Evolutionary conservation across 345 rosid genomes (phyloP), one percentile per base, ranked within the genome.

Genomic region (Rhizophora apiculata): DNA sequence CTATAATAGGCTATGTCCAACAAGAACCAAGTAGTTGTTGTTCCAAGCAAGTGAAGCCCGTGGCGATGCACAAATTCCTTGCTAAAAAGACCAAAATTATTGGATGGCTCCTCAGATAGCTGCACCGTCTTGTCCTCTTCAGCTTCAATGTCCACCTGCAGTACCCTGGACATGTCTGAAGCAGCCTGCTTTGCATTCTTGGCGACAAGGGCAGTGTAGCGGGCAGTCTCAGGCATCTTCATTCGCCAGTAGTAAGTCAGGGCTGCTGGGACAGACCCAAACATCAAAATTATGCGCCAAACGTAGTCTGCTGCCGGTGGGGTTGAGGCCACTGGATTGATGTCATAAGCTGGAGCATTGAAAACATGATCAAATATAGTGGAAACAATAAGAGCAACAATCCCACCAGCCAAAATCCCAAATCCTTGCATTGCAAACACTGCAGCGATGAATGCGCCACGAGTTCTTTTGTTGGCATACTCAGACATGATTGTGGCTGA

Each of bases 221-320:
- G 75, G 19, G 74, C 74, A 22, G 74, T 70, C 19, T 70, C 74
- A 9, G 74, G 75, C 75, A 72, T 72, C 64, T 72, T 72, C 69
- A 64, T 64, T 57, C 75, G 57, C 69, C 68, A 72, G 34, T 72
- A 72, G 64, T 64, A 72, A 15, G 75, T 72, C 64, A 72, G 19
- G 19, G 46, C 43, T 1, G 75, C 75, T 1, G 75, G 75, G 16
- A 72, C 48, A 0, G 75, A 36, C 31, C 75, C 75, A 21, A 72
- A 64, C 75, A 72, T 64, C 53, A 72, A 26, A 30, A 72, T 72
- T 13, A 72, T 72, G 13, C 75, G 69, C 75, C 75, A 72, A 5
- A 64, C 8, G 30, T 72, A 72, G 64, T 72, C 75, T 16, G 75
- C 69, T n/a, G 64, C 52, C 3, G 68, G 57, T 48, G 31, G 69